phyloP scores from a whole-genome alignment of 495 filamentous ascomycete genomes.

The Cryomyces antarcticus region DNA sequence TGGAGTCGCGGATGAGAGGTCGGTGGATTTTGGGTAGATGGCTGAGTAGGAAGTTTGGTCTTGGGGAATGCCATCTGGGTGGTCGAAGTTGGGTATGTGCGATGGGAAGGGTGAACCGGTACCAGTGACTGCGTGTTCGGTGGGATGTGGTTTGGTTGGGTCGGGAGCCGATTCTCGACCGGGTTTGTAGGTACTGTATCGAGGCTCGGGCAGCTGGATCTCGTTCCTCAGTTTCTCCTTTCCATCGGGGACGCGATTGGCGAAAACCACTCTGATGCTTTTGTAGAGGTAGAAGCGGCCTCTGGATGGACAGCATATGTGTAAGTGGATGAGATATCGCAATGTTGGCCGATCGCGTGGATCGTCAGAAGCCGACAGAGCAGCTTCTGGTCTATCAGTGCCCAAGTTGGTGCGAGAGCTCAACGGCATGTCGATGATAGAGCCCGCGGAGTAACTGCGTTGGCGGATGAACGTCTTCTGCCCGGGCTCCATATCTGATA shows the following conservation, averaged over 20 bases:
- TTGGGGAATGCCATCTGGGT: neutral
- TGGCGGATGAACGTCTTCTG: conserved; percentile 96
- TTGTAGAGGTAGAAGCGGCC: conserved; percentile 85
- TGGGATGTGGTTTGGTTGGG: neutral
- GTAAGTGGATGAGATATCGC: conserved; percentile 81
- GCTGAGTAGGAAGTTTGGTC: neutral
- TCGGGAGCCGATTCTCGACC: conserved; percentile 13
- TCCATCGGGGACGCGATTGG: conserved; percentile 90
- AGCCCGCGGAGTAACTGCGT: conserved; percentile 77
- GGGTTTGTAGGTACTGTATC: conserved; percentile 70
- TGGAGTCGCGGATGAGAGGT: neutral
- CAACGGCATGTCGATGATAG: conserved; percentile 50
- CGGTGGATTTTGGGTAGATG: neutral
- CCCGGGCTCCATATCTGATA: conserved; percentile 84
- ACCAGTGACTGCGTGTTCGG: conserved; percentile 5
- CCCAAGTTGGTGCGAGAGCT: conserved; percentile 26
- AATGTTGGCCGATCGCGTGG: conserved; percentile 55
- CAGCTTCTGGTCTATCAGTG: conserved; percentile 21
- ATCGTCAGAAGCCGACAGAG: conserved; percentile 23
- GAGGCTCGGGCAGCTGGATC: conserved; percentile 70
- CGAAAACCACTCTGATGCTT: conserved; percentile 84
- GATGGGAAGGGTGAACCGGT: conserved; percentile 1
- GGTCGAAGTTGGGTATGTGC: neutral
- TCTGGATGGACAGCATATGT: conserved; percentile 72
- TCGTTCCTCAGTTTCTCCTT: conserved; percentile 89